Base-by-base conservation (phyloP, 306 rosid species). In the Pueraria montana region DNA sequence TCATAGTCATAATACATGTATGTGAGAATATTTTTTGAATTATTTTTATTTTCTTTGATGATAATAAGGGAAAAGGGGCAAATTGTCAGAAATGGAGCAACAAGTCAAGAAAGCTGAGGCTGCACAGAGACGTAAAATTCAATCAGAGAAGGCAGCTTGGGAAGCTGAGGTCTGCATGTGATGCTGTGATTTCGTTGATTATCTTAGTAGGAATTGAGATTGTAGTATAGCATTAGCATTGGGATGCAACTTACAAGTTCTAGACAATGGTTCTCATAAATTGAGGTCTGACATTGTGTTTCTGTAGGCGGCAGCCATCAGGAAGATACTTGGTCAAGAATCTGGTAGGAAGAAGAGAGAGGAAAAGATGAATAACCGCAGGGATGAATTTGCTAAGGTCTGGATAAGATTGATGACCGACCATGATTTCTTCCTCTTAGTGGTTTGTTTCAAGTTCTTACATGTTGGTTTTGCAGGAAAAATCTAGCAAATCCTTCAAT, bases 311-410 rank as follows among this genome's bases (percentile, higher is more conserved):
- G 91, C 85, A 34, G 95, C 95, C 63, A 91, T 91, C 73, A 87
- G 88, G 84, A 91, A 87, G 73, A 89, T 89, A 74, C 91, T 88
- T 61, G 93, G 89, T 55, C 95, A 91, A 85, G 93, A 87, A 42
- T 85, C 93, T 1, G 80, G 81, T 55, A 88, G 90, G 89, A 91
- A 87, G 87, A 89, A 89, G 87, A 78, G 83, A 81, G 90, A 85
- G 80, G 91, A 88, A 42, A 90, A 88, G 80, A 42, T 85, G 78
- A 87, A 88, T 83, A 87, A 83, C 79, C 91, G 58, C 46, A 70
- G 72, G 67, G 88, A 89, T 16, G 88, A 83, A 48, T 32, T 78
- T 49, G 73, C 77, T 20, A 66, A 78, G 82, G 91, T 88, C 58
- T 38, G 20, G 63, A 30, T 52, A 9, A 11, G 71, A 46, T 63